Percentiles rank a stretch among this genome's conserved stretches.
These are phyloP conservation scores for Byssochlamys sp. DNA, from an alignment of 2,329 filamentous ascomycete genomes.

Conservation along the genomic window DNA sequence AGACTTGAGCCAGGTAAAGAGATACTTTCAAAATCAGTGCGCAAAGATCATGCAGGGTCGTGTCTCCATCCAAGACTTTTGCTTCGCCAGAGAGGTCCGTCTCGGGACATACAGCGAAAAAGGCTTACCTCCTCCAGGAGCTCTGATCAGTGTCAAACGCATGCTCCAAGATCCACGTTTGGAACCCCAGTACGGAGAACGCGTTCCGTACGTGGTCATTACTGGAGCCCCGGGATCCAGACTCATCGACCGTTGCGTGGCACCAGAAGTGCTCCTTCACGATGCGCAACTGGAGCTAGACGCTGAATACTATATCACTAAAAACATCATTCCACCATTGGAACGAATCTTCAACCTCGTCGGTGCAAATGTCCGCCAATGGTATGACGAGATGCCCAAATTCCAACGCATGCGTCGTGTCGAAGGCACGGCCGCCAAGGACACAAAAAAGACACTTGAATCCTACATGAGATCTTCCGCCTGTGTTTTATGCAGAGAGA, in stretches of 20 bases:
- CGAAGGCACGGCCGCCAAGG: conserved; percentile 30
- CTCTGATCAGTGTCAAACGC: conserved; percentile 71
- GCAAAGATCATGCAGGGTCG: conserved; percentile 81
- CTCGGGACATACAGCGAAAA: conserved; percentile 79
- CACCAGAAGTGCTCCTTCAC: conserved; percentile 69
- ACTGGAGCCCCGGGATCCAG: conserved; percentile 77
- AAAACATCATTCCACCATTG: conserved; percentile 87
- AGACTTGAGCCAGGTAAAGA: conserved; percentile 79
- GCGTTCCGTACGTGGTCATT: conserved; percentile 87
- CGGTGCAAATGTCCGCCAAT: conserved; percentile 77
- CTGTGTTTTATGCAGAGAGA: conserved; percentile 65
- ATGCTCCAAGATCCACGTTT: conserved; percentile 79
- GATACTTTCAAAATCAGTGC: conserved; percentile 83
- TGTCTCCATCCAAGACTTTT: conserved; percentile 89
- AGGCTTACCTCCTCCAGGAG: conserved; percentile 72
- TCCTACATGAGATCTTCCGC: conserved; percentile 76
- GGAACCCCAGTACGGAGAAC: conserved; percentile 89
- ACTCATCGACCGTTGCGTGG: conserved; percentile 79
- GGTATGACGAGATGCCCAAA: conserved; percentile 97
- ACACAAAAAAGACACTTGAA: conserved; percentile 66
- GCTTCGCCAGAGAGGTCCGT: conserved; percentile 85
- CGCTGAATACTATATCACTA: conserved; percentile 91
- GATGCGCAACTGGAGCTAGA: conserved; percentile 74
- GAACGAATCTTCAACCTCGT: conserved; percentile 95
- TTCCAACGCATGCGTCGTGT: conserved; percentile 63